These are phyloP conservation scores for Vickermania ingenoplastis DNA, from an alignment of 208 protist species.

Conservation along the genomic window DNA sequence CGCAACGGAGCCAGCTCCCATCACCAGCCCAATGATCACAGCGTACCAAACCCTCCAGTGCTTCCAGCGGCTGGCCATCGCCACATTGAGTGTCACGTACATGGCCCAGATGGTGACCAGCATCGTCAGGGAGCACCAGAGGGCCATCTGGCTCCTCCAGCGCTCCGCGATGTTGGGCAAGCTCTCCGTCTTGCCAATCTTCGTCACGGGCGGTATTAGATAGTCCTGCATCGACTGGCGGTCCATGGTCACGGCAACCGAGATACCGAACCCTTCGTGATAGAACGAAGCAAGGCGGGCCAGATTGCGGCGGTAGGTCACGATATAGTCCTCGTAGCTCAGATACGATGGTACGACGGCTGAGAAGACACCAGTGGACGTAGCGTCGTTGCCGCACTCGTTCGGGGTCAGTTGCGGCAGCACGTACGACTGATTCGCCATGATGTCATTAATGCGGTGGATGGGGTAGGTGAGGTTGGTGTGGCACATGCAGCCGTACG, in stretches of 20 bases:
- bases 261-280: not conserved
- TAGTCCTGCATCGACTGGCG: not conserved
- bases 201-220: not conserved
- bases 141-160: not conserved
- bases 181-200: not conserved
- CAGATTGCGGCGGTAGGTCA: conserved; percentile 1
- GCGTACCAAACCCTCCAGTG: not conserved
- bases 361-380: not conserved
- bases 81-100: not conserved
- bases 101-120: not conserved
- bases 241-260: not conserved
- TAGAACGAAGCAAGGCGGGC: not conserved
- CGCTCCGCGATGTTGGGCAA: not conserved
- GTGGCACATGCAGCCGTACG: not conserved
- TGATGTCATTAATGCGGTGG: not conserved
- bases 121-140: not conserved
- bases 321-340: not conserved
- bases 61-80: not conserved
- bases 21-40: not conserved
- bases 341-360: not conserved
- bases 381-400: not conserved
- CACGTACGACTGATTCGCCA: not conserved
- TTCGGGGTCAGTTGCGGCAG: not conserved
- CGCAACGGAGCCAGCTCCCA: not conserved
- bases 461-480: not conserved